A percentile compares a stretch with the other conserved stretches of the same genome.
phyloP scores from a whole-genome alignment of 73 alveolate species.

The Stentor roeselii region DNA sequence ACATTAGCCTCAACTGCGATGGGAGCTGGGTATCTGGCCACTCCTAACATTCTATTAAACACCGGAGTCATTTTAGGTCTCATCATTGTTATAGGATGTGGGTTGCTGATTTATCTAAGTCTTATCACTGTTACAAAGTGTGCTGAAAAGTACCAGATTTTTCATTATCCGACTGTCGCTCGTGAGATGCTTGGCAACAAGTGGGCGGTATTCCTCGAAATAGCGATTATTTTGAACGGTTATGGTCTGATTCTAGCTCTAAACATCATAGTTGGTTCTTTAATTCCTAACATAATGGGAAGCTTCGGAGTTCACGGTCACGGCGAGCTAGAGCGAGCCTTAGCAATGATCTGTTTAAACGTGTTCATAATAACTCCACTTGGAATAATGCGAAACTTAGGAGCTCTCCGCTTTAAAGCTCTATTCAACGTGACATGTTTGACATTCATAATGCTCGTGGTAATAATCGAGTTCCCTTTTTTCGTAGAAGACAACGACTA shows the following conservation, averaged over 20 bases:
- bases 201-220: not conserved
- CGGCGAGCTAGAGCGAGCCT: not conserved
- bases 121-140: constrained; percentile 12
- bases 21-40: constrained; percentile 74
- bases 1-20: constrained; percentile 61
- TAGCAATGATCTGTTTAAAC: not conserved
- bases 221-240: constrained; percentile 2
- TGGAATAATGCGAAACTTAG: constrained; percentile 40
- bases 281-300: not conserved
- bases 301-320: not conserved
- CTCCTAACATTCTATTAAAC: constrained; percentile 54
- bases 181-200: constrained; percentile 4
- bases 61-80: constrained; percentile 58
- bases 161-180: constrained; percentile 22
- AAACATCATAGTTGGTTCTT: constrained; percentile 1
- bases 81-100: constrained; percentile 35
- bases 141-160: constrained; percentile 9
- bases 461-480: constrained; percentile 34
- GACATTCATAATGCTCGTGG: constrained; percentile 42
- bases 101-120: constrained; percentile 31
- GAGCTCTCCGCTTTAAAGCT: constrained; percentile 36
- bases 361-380: constrained; percentile 36
- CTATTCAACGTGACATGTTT: constrained; percentile 33
- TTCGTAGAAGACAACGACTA: not conserved
- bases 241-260: constrained; percentile 1